phyloP scores from a whole-genome alignment of 202 grass and related monocot genomes.

The Carex sylvatica region DNA sequence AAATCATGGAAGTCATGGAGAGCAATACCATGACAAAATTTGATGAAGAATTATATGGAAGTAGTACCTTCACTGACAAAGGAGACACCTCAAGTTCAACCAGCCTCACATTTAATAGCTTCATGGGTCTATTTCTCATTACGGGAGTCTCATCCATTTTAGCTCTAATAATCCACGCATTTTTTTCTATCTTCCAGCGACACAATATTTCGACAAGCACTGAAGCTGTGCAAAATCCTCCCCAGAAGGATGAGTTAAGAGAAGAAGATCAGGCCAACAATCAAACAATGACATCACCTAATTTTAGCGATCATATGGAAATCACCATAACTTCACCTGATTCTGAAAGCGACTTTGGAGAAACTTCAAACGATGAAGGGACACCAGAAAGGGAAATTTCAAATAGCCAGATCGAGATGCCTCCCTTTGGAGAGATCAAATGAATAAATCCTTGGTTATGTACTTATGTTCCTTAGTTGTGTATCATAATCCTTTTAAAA shows the following conservation, averaged over 20 bases:
- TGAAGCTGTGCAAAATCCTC: conserved; percentile 6
- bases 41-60: conserved; percentile 38
- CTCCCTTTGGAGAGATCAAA: conserved; percentile 36
- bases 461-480: neutral
- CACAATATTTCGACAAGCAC: neutral
- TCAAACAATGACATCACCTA: neutral
- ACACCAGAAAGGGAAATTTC: conserved; percentile 43
- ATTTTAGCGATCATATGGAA: no score
- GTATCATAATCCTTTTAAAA: neutral
- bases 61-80: conserved; percentile 39
- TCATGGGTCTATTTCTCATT: conserved; percentile 68
- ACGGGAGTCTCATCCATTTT: conserved; percentile 45
- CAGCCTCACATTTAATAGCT: conserved; percentile 63
- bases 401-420: conserved; percentile 21
- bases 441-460: neutral
- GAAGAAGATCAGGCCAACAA: neutral
- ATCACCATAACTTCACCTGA: neutral
- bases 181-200: conserved; percentile 1
- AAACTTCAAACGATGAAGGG: conserved; percentile 20
- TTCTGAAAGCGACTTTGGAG: conserved; percentile 37
- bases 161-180: conserved; percentile 46
- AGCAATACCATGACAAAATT: conserved; percentile 27
- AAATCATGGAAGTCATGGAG: conserved; percentile 43
- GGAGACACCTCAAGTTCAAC: conserved; percentile 46
- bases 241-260: conserved; percentile 10